A percentile compares a stretch with the other conserved stretches of the same genome.
Conservation (phyloP, 805 yeast genomes). For the Wickerhamomyces chambardii region DNA sequence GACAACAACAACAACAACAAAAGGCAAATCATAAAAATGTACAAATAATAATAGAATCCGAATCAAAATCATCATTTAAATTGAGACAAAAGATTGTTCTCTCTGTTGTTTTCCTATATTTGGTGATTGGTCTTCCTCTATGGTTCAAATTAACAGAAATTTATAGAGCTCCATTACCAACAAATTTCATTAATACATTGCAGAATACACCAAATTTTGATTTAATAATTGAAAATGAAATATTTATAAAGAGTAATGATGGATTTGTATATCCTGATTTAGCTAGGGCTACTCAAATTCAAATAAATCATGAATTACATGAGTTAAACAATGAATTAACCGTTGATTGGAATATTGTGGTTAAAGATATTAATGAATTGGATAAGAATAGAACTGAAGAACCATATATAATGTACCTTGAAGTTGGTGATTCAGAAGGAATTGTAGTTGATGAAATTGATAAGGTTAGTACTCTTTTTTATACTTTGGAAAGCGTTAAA, state of each 20-base stretch:
- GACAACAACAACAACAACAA: background rate
- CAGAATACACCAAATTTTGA: conserved; percentile 32
- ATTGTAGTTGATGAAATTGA: conserved; percentile 32
- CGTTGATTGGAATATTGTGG: conserved; percentile 25
- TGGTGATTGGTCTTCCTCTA: conserved; percentile 28
- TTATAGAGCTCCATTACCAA: conserved; percentile 30
- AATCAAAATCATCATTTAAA: conserved; percentile 9
- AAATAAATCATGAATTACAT: conserved; percentile 33
- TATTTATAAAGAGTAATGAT: conserved; percentile 27
- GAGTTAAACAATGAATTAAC: conserved; percentile 8
- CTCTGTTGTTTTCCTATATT: conserved; percentile 16
- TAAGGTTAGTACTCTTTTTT: conserved; percentile 29
- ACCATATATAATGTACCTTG: conserved; percentile 27
- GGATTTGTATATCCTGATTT: conserved; percentile 61
- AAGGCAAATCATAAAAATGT: background rate
- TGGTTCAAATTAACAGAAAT: conserved; percentile 33
- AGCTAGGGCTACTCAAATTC: conserved; percentile 40
- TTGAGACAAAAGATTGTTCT: conserved; percentile 14
- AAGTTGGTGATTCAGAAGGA: conserved; percentile 31
- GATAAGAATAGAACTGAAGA: conserved; percentile 14
- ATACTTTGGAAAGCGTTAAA: conserved; percentile 34
- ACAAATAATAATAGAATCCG: conserved; percentile 8
- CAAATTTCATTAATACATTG: conserved; percentile 23
- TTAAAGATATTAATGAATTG: conserved; percentile 1
- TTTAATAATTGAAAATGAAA: conserved; percentile 32